Evolutionary conservation across 495 filamentous ascomycete genomes (phyloP).

Genomic region (Penicillium simplicissimum): DNA sequence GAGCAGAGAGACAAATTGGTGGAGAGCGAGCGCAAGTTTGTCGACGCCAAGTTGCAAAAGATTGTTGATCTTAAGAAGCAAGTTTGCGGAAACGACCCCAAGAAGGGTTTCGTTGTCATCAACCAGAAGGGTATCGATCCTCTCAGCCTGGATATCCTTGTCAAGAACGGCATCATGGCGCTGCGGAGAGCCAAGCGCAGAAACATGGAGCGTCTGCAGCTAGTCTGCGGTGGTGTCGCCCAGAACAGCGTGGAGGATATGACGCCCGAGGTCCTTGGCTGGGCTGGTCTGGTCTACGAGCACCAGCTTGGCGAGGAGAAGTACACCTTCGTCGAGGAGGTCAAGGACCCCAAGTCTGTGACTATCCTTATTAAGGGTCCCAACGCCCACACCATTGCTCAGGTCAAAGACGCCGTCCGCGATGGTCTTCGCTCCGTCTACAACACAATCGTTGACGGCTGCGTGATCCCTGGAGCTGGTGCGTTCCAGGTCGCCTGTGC

Average conservation of each 20-base stretch:
- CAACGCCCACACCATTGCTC: constrained; percentile 92
- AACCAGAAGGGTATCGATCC: constrained; percentile 99
- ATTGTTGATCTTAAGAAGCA: constrained; percentile 98
- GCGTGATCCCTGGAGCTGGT: constrained; percentile 91
- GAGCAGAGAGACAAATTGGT: constrained; percentile 97
- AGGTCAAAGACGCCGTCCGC: constrained; percentile 95
- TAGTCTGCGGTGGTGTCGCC: constrained; percentile 85
- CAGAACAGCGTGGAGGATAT: constrained; percentile 97
- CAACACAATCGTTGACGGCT: constrained; percentile 97
- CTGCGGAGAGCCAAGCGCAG: constrained; percentile 92
- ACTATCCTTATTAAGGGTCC: constrained; percentile 97
- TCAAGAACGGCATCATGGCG: constrained; percentile 96
- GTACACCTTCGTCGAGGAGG: constrained; percentile 97
- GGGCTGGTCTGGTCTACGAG: constrained; percentile 96
- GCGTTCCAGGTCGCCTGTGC: constrained; percentile 96
- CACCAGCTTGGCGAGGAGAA: constrained; percentile 98
- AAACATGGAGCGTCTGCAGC: constrained; percentile 97
- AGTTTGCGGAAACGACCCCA: constrained; percentile 90
- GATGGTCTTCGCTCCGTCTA: constrained; percentile 94
- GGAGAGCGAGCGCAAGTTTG: constrained; percentile 92
- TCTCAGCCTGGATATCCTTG: constrained; percentile 87
- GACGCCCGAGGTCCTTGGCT: constrained; percentile 84
- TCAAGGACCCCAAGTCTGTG: constrained; percentile 98
- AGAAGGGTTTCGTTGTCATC: constrained; percentile 96
- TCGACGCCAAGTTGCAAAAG: constrained; percentile 95